Evolutionary conservation across 2,329 filamentous ascomycete genomes (phyloP).

Genomic region (Eutypella sp.): DNA sequence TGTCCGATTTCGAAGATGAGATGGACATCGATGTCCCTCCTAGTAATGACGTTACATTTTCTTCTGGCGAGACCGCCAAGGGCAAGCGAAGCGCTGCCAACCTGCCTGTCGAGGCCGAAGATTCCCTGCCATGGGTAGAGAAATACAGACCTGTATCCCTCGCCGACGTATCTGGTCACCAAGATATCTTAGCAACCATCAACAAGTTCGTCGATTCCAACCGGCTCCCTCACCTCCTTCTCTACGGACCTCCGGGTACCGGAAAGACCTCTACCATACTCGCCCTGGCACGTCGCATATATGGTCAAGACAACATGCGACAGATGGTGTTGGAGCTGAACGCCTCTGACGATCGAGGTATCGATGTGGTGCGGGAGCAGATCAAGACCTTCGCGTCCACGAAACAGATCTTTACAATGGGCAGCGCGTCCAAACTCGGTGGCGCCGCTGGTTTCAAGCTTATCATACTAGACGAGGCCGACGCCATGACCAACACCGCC

Average conservation of each 20-base stretch:
- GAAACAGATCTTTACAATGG: constrained; percentile 84
- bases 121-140: constrained; percentile 95
- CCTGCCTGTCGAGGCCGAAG: constrained; percentile 87
- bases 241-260: constrained; percentile 94
- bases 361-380: constrained; percentile 96
- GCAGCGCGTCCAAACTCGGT: constrained; percentile 41
- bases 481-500: constrained; percentile 97
- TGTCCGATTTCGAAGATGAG: constrained; percentile 58
- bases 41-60: constrained; percentile 58
- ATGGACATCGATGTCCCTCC: constrained; percentile 55
- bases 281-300: constrained; percentile 87
- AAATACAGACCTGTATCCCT: constrained; percentile 91
- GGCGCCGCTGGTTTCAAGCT: constrained; percentile 80
- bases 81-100: constrained; percentile 92
- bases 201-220: constrained; percentile 97
- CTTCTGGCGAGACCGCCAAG: constrained; percentile 68
- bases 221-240: constrained; percentile 86
- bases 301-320: constrained; percentile 84
- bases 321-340: constrained; percentile 99
- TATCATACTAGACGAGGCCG: constrained; percentile 97
- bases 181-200: constrained; percentile 95
- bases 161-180: constrained; percentile 89
- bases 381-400: constrained; percentile 99
- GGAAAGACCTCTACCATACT: constrained; percentile 97
- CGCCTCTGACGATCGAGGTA: constrained; percentile 93